Conservation (phyloP, 176 grass and related monocot species). For the Tuctoria greenei region DNA sequence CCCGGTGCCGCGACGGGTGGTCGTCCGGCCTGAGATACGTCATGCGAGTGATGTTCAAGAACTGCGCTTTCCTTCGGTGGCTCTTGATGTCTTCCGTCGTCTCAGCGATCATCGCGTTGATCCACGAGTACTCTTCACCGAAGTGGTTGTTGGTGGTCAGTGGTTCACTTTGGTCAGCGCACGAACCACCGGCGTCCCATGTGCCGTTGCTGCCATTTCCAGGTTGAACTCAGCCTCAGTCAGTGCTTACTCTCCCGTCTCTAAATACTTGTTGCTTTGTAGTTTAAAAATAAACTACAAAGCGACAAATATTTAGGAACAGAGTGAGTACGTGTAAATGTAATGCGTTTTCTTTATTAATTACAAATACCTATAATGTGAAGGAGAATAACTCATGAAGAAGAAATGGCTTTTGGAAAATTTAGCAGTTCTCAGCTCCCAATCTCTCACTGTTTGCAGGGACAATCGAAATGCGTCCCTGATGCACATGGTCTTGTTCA, state of each 20-base stretch:
- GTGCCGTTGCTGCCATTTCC: conserved; percentile 38
- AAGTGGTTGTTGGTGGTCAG: background rate
- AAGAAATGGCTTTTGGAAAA: conserved; percentile 13
- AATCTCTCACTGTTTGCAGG: conserved; percentile 23
- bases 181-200: conserved; percentile 33
- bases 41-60: conserved; percentile 48
- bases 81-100: background rate
- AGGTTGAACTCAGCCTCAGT: background rate
- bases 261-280: too few relatives aligned
- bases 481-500: conserved; percentile 36
- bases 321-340: too few relatives aligned
- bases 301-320: too few relatives aligned
- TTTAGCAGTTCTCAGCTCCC: conserved; percentile 2
- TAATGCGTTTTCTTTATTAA: background rate
- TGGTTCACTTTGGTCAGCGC: conserved; percentile 1
- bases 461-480: conserved; percentile 37
- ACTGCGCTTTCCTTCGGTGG: background rate
- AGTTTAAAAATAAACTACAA: too few relatives aligned
- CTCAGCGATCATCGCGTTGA: conserved; percentile 28
- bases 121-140: conserved; percentile 32
- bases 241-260: too few relatives aligned
- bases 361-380: conserved; percentile 30
- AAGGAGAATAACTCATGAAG: conserved; percentile 45
- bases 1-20: conserved; percentile 36
- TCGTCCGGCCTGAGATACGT: conserved; percentile 43